Base-by-base conservation (phyloP, 345 rosid species). In the Alliaria petiolata region DNA sequence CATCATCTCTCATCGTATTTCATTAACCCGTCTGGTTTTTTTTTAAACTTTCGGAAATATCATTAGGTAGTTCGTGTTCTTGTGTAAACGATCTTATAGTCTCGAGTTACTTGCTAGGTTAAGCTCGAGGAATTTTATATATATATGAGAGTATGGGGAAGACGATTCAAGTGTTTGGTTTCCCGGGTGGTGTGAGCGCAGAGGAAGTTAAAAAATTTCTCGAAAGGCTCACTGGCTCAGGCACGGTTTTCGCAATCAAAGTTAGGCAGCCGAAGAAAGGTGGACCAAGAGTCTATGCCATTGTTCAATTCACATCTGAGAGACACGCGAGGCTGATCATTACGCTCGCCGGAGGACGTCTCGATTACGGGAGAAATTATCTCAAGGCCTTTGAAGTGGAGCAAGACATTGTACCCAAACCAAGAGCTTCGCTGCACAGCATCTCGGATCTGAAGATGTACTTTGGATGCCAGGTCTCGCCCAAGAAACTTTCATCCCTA, bases 401-500 rank as follows among this genome's bases (percentile, higher is more conserved):
- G 19, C 62, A 26, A 59, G 96, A 89, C 78, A 84, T 85, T 43
- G 83, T 86, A 19, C 93, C 91, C 0, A 88, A 59, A 59, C 95
- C 96, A 0, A 71, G 91, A 76, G 74, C 71, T 33, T 73, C 65
- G 3, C 5, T 57, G 15, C 83, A 81, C 57, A 61, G 12, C 33
- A 79, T 88, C 61, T 77, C 85, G 8, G 52, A 47, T 31, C 16
- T 80, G 28, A 74, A 28, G 6, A 56, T 92, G 85, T 74, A 78
- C 65, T 86, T 88, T 67, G 96, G 98, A 26, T 90, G 93, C 76
- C 95, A 87, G 57, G 71, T 81, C 16, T 83, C 91, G 0, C 43
- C 80, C 0, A 77, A 76, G 8, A 80, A 58, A 65, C 69, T 92
- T 61, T 77, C 76, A 15, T 77, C 74, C 66, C 66, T 92, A 4